Base-by-base conservation (phyloP, 176 grass and related monocot genomes). In the Oropetium thomaeum region DNA sequence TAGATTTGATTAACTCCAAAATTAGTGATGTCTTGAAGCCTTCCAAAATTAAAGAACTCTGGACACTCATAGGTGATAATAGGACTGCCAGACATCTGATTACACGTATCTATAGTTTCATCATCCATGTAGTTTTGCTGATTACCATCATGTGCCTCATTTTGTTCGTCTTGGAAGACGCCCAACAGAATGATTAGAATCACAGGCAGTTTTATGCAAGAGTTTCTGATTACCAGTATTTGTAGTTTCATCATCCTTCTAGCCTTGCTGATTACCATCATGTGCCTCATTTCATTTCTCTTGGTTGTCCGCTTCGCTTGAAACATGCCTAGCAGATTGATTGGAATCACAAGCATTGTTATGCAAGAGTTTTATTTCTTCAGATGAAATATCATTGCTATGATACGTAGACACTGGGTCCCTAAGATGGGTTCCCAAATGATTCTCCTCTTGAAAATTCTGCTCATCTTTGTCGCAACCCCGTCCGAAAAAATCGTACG, bases 41-140 rank as follows among this genome's bases (percentile, higher is more conserved):
- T 89, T 52, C 93, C 85, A 77, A 97, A 97, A 71, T 97, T 85
- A 3, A 79, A 93, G 67, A 97, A 93, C 35, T 97, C 85, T 65
- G 93, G 64, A 78, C 9, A 7, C 4, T 59, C 37, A 42, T 74
- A 42, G 53, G 14, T 58, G 59, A 58, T 28, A 19, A 15, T 29
- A 53, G 66, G 45, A 82, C 43, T 64, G 17, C 1, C 34, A 76
- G 22, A 29, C 42, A 29, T 81, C 45, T 75, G 37, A 53, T 13
- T 23, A 86, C 43, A 53, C 67, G 39, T 75, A 82, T 4, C 19
- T 14, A 12, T 25, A 35, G 7, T 57, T 64, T 79, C 59, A 16
- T 67, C 34, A 62, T 29, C n/a, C n/a, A n/a, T 76, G 77, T 62
- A 26, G 15, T 35, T 48, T 40, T 62, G 34, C 12, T 55, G 67